phyloP scores from a whole-genome alignment of 1,284 basidiomycete species.

The Ceratobasidium sp. region DNA sequence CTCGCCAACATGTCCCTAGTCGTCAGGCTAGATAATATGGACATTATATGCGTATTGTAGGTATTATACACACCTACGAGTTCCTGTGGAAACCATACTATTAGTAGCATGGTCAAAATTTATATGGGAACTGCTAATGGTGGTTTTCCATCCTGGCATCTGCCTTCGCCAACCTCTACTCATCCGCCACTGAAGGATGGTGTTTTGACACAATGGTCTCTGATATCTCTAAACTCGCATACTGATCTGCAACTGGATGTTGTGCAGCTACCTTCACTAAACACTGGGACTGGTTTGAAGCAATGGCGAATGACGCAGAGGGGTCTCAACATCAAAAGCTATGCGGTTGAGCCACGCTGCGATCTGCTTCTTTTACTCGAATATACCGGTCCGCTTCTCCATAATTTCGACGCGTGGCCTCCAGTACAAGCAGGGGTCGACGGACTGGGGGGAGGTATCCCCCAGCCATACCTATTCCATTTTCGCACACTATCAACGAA shows the following conservation, averaged over 20 bases:
- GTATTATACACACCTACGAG: no score
- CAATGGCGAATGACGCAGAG: background rate
- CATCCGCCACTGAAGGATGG: background rate
- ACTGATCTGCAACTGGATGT: constrained; percentile 1
- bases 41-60: no score
- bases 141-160: background rate
- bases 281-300: background rate
- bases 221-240: background rate
- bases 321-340: background rate
- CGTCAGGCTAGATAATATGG: no score
- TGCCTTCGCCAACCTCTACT: background rate
- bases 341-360: background rate
- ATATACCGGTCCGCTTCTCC: constrained; percentile 7
- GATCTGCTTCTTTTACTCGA: constrained; percentile 16
- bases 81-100: background rate
- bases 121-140: background rate
- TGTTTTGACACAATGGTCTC: background rate
- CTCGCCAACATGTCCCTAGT: no score
- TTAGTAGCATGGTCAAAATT: background rate
- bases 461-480: background rate
- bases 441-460: background rate
- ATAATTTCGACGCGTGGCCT: no score
- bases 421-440: no score
- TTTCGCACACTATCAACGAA: constrained; percentile 4
- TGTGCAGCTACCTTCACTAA: constrained; percentile 12